A percentile compares a stretch with the other conserved stretches of the same genome.
phyloP scores from a whole-genome alignment of 768 basidiomycete genomes.

The Lactarius quietus region DNA sequence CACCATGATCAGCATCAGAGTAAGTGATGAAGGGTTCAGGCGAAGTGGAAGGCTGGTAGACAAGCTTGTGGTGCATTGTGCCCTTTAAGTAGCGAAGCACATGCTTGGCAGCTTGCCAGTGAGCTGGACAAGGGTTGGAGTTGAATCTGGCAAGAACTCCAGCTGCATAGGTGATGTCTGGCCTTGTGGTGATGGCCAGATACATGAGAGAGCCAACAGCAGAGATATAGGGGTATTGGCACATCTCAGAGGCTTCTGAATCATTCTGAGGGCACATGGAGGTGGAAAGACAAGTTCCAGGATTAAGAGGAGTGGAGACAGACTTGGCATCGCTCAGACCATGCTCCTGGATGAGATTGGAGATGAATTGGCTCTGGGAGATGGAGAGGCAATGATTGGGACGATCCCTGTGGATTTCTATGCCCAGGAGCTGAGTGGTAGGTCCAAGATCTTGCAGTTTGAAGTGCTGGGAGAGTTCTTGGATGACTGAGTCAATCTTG shows the following conservation, averaged over 20 bases:
- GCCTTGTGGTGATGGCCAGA: too few relatives aligned
- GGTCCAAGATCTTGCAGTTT: slow-evolving; percentile 11
- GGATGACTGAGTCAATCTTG: neutral
- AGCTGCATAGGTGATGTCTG: too few relatives aligned
- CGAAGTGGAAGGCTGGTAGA: too few relatives aligned
- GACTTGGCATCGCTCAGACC: neutral
- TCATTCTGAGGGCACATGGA: slow-evolving; percentile 5
- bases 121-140: neutral
- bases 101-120: too few relatives aligned
- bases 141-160: too few relatives aligned
- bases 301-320: slow-evolving; percentile 11
- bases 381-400: neutral
- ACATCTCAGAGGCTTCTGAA: neutral
- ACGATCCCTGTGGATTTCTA: neutral
- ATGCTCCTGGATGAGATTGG: slow-evolving; percentile 1
- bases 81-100: too few relatives aligned
- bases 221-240: neutral
- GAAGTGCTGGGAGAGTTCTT: slow-evolving; percentile 1
- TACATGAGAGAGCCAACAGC: too few relatives aligned
- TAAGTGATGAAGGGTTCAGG: too few relatives aligned
- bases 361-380: slow-evolving; percentile 7
- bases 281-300: slow-evolving; percentile 6
- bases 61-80: too few relatives aligned
- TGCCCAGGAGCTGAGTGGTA: neutral
- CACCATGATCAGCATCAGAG: too few relatives aligned